phyloP scores from a whole-genome alignment of 306 rosid genomes.

The Trifolium pratense region DNA sequence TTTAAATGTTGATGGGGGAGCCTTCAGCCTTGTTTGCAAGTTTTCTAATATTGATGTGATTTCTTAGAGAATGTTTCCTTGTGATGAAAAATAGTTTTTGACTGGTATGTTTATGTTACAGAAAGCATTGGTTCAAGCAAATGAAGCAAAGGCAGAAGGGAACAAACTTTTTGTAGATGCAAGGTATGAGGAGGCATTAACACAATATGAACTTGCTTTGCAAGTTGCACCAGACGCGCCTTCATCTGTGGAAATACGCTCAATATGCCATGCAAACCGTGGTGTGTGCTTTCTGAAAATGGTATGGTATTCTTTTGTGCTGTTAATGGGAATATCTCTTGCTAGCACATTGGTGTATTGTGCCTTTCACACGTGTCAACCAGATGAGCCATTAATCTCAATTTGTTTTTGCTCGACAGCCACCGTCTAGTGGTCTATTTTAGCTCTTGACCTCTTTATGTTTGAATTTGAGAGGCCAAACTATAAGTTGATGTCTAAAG shows the following conservation, averaged over 20 bases:
- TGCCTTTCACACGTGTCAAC: constrained; percentile 17
- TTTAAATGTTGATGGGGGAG: constrained; percentile 7
- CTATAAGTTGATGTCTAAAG: neutral
- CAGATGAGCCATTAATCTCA: neutral
- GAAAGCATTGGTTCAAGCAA: constrained; percentile 80
- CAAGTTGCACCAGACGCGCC: constrained; percentile 70
- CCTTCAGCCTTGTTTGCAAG: neutral
- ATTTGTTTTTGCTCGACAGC: neutral
- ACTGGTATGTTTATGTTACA: constrained; percentile 38
- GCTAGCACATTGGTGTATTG: constrained; percentile 7
- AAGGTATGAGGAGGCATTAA: constrained; percentile 77
- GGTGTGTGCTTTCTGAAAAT: constrained; percentile 74
- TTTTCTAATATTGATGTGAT: constrained; percentile 19
- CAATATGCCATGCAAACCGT: constrained; percentile 77
- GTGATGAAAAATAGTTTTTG: neutral
- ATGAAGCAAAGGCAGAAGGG: constrained; percentile 80
- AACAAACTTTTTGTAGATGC: constrained; percentile 70
- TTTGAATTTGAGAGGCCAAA: neutral
- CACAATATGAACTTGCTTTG: constrained; percentile 68
- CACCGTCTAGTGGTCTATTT: neutral
- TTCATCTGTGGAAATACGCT: constrained; percentile 71
- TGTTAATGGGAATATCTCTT: constrained; percentile 15
- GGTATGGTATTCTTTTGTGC: constrained; percentile 53
- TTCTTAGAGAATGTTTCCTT: neutral
- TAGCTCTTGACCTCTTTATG: constrained; percentile 1